A percentile compares a stretch with the other conserved stretches of the same genome.
These are phyloP conservation scores for Hymenoscyphus salicellus DNA, from an alignment of 2,329 filamentous ascomycete genomes.

Conservation along the genomic window DNA sequence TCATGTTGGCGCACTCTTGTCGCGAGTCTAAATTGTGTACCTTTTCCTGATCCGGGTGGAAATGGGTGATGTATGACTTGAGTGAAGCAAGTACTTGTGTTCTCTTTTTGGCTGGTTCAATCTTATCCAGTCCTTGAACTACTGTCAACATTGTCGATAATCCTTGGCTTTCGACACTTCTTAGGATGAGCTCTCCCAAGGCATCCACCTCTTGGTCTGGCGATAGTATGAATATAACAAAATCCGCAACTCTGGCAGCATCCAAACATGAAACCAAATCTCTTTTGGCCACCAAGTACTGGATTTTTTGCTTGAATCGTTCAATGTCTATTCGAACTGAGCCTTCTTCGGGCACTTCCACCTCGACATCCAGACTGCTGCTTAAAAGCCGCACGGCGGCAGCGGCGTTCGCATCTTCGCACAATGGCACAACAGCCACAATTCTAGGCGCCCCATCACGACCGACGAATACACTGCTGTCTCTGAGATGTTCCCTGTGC, in stretches of 20 bases:
- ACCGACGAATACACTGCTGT: slow-evolving; percentile 79
- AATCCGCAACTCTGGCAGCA: slow-evolving; percentile 84
- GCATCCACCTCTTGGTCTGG: slow-evolving; percentile 80
- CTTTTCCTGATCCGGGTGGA: slow-evolving; percentile 89
- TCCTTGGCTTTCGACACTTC: slow-evolving; percentile 87
- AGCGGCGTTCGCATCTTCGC: slow-evolving; percentile 65
- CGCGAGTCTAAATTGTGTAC: slow-evolving; percentile 82
- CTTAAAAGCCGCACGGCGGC: slow-evolving; percentile 70
- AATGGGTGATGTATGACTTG: slow-evolving; percentile 90
- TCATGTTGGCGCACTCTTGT: slow-evolving; percentile 87
- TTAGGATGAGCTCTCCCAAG: slow-evolving; percentile 78
- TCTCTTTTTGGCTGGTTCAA: slow-evolving; percentile 77
- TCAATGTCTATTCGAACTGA: slow-evolving; percentile 69
- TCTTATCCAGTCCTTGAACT: slow-evolving; percentile 72
- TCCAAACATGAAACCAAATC: slow-evolving; percentile 78
- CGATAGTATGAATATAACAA: slow-evolving; percentile 82
- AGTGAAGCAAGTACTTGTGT: slow-evolving; percentile 75
- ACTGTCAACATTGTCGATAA: slow-evolving; percentile 88
- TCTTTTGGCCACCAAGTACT: slow-evolving; percentile 73
- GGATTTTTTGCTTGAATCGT: slow-evolving; percentile 90
- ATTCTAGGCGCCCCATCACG: slow-evolving; percentile 83
- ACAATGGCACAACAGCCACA: slow-evolving; percentile 83
- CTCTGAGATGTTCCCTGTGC: slow-evolving; percentile 75
- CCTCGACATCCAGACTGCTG: slow-evolving; percentile 73
- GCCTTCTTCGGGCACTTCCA: slow-evolving; percentile 57